Evolutionary conservation across 169 alveolate species (phyloP), one percentile per base, ranked within the genome.

Genomic region (Plasmodium gaboni): DNA sequence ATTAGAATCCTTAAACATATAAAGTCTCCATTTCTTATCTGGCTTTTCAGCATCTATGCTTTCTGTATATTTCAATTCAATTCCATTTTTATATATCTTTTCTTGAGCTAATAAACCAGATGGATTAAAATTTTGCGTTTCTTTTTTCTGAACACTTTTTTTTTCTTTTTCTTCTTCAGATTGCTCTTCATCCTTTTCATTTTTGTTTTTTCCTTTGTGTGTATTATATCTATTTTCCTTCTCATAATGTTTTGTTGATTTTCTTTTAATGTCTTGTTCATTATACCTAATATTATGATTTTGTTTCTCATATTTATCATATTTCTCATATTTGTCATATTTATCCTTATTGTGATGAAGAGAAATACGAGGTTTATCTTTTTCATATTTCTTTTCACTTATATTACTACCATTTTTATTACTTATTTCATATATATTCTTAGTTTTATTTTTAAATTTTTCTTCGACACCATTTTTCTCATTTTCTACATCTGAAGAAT

Each of bases 21-120:
- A 96, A 22, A 96, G 74, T 38, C 97, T 93, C 98, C 98, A 96
- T 67, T 88, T 93, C 69, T 93, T 80, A 48, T 55, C 53, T 22
- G 98, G 97, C 68, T 76, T 68, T 28, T 94, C 87, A 10, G 97
- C 85, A 13, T 96, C 98, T 26, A 95, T 74, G 2, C 98, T 97
- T 55, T 73, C 93, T 2, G 96, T 74, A 80, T 96, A 96, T 97
- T 96, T 91, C 68, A 88, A 15, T 64, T 80, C 92, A 12, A 95
- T 92, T 19, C 97, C 97, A 59, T 95, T 95, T 15, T 86, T 65
- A 10, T 89, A 71, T 69, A 94, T 94, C 51, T 96, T 88, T 22
- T 93, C 96, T 19, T 86, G 94, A 19, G 98, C 96, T 60, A 96
- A 92, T 46, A 95, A 88, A 17, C 98, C 98, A 15, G 98, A 96